These are phyloP conservation scores for Hygrophorus russula DNA, from an alignment of 768 basidiomycete genomes.

Conservation along the genomic window DNA sequence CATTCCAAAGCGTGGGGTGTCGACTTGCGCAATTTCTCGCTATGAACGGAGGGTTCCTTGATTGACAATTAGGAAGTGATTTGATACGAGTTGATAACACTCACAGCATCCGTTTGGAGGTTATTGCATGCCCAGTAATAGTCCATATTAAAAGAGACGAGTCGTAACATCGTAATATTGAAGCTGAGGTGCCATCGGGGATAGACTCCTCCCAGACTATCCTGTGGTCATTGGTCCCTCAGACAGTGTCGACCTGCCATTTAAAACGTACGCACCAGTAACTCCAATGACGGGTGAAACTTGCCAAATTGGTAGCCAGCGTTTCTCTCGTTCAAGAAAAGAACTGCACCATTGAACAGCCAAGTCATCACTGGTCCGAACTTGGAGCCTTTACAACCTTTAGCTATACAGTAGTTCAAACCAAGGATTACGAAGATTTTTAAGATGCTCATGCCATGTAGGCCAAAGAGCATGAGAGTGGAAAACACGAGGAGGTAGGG, in stretches of 20 bases:
- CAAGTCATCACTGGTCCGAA: slow-evolving; percentile 52
- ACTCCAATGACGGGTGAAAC: slow-evolving; percentile 41
- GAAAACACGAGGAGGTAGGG: slow-evolving; percentile 55
- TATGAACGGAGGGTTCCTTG: slow-evolving; percentile 15
- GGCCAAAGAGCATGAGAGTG: slow-evolving; percentile 46
- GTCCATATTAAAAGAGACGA: slow-evolving; percentile 91
- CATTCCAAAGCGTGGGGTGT: slow-evolving; percentile 41
- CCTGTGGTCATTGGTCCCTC: slow-evolving; percentile 27
- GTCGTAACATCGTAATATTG: slow-evolving; percentile 92
- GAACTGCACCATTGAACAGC: slow-evolving; percentile 60
- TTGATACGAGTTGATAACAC: slow-evolving; percentile 9
- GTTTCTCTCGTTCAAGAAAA: slow-evolving; percentile 70
- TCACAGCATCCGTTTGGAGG: slow-evolving; percentile 30
- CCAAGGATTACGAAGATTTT: slow-evolving; percentile 69
- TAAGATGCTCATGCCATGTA: slow-evolving; percentile 75
- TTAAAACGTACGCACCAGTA: slow-evolving; percentile 40
- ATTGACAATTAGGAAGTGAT: not conserved
- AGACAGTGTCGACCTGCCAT: not conserved
- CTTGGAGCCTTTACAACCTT: slow-evolving; percentile 28
- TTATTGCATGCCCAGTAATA: slow-evolving; percentile 69
- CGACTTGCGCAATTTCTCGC: slow-evolving; percentile 50
- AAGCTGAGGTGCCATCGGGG: slow-evolving; percentile 91
- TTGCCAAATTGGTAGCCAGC: slow-evolving; percentile 61
- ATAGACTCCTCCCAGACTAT: slow-evolving; percentile 60
- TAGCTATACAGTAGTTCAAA: slow-evolving; percentile 58